phyloP scores from a whole-genome alignment of 371 early-diverging fungal genomes.

The Haplosporangium sp. region DNA sequence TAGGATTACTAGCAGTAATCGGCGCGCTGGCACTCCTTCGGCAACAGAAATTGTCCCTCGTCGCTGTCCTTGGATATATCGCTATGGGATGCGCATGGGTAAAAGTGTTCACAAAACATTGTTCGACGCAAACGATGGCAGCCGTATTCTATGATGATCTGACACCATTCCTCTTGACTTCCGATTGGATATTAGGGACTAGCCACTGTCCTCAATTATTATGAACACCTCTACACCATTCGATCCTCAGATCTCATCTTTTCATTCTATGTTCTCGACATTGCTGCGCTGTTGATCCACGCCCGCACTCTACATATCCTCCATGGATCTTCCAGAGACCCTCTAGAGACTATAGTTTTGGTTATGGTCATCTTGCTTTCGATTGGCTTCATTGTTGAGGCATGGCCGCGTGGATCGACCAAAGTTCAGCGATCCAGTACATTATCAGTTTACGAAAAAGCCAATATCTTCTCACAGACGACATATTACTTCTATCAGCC shows the following conservation, averaged over 20 bases:
- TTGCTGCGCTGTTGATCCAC: slow-evolving; percentile 7
- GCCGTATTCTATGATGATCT: no score
- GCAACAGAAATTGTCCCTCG: not conserved
- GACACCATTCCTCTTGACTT: no score
- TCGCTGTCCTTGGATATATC: slow-evolving; percentile 5
- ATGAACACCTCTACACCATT: slow-evolving; percentile 22
- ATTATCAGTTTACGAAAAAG: slow-evolving; percentile 23
- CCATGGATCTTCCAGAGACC: not conserved
- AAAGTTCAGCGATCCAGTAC: slow-evolving; percentile 10
- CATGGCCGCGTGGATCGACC: slow-evolving; percentile 30
- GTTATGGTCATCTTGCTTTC: slow-evolving; percentile 1
- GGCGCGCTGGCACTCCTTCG: not conserved
- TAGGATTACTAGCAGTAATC: not conserved
- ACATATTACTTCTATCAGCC: slow-evolving; percentile 27
- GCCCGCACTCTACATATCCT: slow-evolving; percentile 3
- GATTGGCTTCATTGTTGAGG: slow-evolving; percentile 21
- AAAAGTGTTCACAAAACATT: not conserved
- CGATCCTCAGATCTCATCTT: slow-evolving; percentile 28
- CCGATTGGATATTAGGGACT: no score
- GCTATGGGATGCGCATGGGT: slow-evolving; percentile 17
- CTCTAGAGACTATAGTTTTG: not conserved
- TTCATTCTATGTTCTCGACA: slow-evolving; percentile 12
- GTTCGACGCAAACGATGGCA: no score
- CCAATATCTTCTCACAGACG: slow-evolving; percentile 24
- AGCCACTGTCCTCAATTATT: slow-evolving; percentile 10